Conservation (phyloP, 108 stramenopile genomes). For the Fragilariopsis cylindrus region DNA sequence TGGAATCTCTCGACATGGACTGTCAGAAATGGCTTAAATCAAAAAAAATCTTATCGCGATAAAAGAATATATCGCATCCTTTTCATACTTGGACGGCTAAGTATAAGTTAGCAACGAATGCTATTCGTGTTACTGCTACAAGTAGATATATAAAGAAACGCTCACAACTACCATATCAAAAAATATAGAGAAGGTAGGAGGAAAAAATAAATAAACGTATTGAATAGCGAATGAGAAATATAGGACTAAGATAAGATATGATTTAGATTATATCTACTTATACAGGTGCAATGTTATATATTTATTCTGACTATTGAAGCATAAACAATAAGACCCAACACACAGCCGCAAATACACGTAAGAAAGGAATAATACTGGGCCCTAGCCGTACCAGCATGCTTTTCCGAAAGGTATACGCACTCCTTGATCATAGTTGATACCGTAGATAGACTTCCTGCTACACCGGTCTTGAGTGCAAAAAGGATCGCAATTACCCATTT, state of each 20-base stretch:
- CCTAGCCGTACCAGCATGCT: constrained; percentile 41
- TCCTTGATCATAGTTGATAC: constrained; percentile 79
- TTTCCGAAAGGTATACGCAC: constrained; percentile 40
- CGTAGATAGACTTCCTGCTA: constrained; percentile 76
- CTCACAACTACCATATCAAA: no score
- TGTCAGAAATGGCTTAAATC: not conserved
- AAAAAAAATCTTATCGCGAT: not conserved
- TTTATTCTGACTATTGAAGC: constrained; percentile 45
- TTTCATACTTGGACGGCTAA: no score
- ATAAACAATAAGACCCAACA: constrained; percentile 54
- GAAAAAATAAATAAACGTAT: no score
- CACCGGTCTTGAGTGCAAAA: constrained; percentile 45
- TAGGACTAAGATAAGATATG: not conserved
- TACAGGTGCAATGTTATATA: not conserved
- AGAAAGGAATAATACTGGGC: constrained; percentile 49
- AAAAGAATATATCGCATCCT: not conserved
- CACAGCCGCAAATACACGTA: constrained; percentile 45
- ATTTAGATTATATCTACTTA: no score
- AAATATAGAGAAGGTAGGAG: no score
- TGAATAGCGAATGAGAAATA: not conserved
- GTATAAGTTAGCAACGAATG: no score
- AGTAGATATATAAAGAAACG: no score
- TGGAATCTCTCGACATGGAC: constrained; percentile 4
- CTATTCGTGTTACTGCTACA: no score
- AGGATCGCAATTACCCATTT: constrained; percentile 18